Percentiles rank a stretch among this genome's conserved stretches.
These are phyloP conservation scores for Staphylotrichum tortipilum DNA, from an alignment of 495 filamentous ascomycete genomes.

Conservation along the genomic window DNA sequence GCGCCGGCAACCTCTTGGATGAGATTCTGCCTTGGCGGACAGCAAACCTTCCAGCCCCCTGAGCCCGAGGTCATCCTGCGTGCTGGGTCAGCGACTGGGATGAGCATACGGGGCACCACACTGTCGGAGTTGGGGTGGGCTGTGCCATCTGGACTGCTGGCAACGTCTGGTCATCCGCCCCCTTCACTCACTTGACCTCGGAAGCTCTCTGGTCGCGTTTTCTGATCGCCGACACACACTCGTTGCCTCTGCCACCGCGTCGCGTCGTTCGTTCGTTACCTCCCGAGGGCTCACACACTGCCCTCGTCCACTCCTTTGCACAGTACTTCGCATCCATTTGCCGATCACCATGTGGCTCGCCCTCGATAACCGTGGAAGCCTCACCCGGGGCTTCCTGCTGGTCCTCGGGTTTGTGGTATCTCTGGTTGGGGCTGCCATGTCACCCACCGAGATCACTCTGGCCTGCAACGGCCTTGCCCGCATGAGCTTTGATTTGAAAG, in stretches of 20 bases:
- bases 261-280: too few relatives aligned
- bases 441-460: conserved; percentile 10
- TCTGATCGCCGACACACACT: not conserved
- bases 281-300: not conserved
- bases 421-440: conserved; percentile 12
- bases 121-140: not conserved
- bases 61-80: conserved; percentile 3
- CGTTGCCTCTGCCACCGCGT: not conserved
- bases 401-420: conserved; percentile 4
- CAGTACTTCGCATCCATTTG: not conserved
- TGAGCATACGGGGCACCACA: too few relatives aligned
- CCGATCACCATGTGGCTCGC: not conserved
- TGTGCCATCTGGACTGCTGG: too few relatives aligned
- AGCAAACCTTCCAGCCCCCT: conserved; percentile 1
- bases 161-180: too few relatives aligned
- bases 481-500: conserved; percentile 17
- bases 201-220: too few relatives aligned
- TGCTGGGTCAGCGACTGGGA: too few relatives aligned
- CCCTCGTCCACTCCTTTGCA: conserved; percentile 11
- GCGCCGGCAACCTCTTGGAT: too few relatives aligned
- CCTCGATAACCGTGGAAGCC: not conserved
- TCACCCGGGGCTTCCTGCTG: not conserved
- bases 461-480: conserved; percentile 17
- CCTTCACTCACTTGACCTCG: too few relatives aligned
- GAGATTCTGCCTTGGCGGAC: not conserved